Evolutionary conservation across 352 stramenopile species (phyloP), one percentile per base, ranked within the genome.

Genomic region (Phytopythium montanum): DNA sequence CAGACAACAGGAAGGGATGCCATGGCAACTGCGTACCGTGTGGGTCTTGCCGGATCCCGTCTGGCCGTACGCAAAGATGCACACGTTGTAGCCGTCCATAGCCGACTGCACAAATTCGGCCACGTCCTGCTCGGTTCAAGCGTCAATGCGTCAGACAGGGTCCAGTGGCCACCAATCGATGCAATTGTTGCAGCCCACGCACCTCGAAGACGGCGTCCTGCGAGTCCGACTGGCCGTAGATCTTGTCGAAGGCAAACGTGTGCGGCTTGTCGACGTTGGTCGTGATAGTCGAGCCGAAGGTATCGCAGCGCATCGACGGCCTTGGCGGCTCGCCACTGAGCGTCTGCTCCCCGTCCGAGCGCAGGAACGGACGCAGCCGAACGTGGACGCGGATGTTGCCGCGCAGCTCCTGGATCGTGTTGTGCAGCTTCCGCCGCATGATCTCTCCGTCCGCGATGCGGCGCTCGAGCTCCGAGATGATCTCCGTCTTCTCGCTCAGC

Each of bases 351-450:
- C 85, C 80, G 55, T 98, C 93, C 23, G 87, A 93, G 19, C 81
- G 79, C 54, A 98, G 57, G 60, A 98, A 94, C 13, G 96, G 96
- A 53, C 96, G 85, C 66, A 99, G 69, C 2, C 96, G 81, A 13
- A 97, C 96, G 68, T 98, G 98, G 4, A 99, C 98, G 36, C 98
- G 92, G 66, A 99, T 97, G 64, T 99, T 99, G 42, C 98, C 98
- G 25, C 97, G 88, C 26, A 99, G 79, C 65, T 99, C 97, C 77
- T 99, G 96, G 48, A 99, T 98, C n/a, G 89, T 92, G 78, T 99
- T 99, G 81, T 99, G 98, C 66, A 99, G 85, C 56, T 98, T 92
- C 19, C 97, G 83, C 6, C 97, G 87, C 28, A 96, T 64, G 2
- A 79, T 68, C 49, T 92, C 85, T 14, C 79, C 70, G 55, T 91